Conservation (phyloP, 495 filamentous ascomycete genomes). For the Jackrogersella multiformis region DNA sequence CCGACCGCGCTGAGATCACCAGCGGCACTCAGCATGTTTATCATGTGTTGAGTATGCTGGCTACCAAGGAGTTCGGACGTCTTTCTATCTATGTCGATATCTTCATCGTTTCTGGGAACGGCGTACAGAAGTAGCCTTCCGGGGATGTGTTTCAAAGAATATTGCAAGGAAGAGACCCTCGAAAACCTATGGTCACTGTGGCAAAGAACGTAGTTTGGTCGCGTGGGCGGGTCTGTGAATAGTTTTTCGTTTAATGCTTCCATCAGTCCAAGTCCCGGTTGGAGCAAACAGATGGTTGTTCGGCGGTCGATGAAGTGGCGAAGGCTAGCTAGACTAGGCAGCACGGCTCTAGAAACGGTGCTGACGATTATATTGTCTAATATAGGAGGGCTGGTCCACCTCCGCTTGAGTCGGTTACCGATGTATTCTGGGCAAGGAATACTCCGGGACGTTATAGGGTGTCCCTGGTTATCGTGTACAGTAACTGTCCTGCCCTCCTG, state of each 20-base stretch:
- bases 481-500: conserved; percentile 34
- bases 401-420: background rate
- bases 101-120: conserved; percentile 24
- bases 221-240: conserved; percentile 68
- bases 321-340: conserved; percentile 66
- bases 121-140: conserved; percentile 27
- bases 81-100: background rate
- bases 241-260: conserved; percentile 74
- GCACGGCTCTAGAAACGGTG: conserved; percentile 66
- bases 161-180: conserved; percentile 55
- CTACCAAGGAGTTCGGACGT: conserved; percentile 38
- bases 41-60: conserved; percentile 40
- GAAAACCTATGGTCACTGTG: conserved; percentile 71
- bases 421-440: conserved; percentile 31
- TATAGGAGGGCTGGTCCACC: conserved; percentile 28
- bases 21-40: conserved; percentile 45
- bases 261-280: conserved; percentile 83
- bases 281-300: conserved; percentile 81
- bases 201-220: conserved; percentile 81
- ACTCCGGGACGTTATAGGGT: conserved; percentile 15
- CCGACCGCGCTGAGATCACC: conserved; percentile 43
- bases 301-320: conserved; percentile 70
- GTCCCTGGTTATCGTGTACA: conserved; percentile 12
- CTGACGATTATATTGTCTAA: conserved; percentile 80
- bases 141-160: conserved; percentile 48